These are phyloP conservation scores for Quercus wislizeni DNA, from an alignment of 306 rosid species.

Conservation along the genomic window DNA sequence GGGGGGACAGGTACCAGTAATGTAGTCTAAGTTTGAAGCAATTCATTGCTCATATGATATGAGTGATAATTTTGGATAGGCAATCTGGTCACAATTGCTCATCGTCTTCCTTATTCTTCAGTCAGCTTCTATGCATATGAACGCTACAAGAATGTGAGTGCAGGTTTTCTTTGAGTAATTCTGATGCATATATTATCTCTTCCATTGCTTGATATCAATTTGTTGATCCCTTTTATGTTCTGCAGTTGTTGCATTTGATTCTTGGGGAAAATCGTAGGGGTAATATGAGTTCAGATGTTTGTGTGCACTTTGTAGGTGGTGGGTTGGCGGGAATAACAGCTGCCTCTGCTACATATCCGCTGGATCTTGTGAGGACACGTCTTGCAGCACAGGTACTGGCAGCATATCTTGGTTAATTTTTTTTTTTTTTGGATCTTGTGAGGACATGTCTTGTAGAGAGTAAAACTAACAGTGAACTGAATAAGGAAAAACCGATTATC, in stretches of 20 bases:
- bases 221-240: slow-evolving; percentile 4
- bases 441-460: not conserved
- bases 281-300: slow-evolving; percentile 38
- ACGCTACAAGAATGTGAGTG: slow-evolving; percentile 68
- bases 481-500: not conserved
- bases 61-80: slow-evolving; percentile 65
- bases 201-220: slow-evolving; percentile 7
- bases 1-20: too few species aligned
- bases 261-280: slow-evolving; percentile 45
- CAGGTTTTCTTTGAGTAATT: slow-evolving; percentile 20
- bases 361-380: slow-evolving; percentile 89
- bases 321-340: slow-evolving; percentile 92
- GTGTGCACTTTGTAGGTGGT: slow-evolving; percentile 76
- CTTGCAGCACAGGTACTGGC: slow-evolving; percentile 80
- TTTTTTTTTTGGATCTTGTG: not conserved
- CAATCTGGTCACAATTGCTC: slow-evolving; percentile 84
- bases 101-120: slow-evolving; percentile 85
- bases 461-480: not conserved
- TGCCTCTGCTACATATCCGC: slow-evolving; percentile 76
- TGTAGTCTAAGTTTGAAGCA: too few species aligned
- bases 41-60: too few species aligned
- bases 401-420: not conserved
- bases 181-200: slow-evolving; percentile 5
- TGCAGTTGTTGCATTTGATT: slow-evolving; percentile 55
- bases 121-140: slow-evolving; percentile 83